These are phyloP conservation scores for Aspergillus leporis DNA, from an alignment of 495 filamentous ascomycete species.

Conservation along the genomic window DNA sequence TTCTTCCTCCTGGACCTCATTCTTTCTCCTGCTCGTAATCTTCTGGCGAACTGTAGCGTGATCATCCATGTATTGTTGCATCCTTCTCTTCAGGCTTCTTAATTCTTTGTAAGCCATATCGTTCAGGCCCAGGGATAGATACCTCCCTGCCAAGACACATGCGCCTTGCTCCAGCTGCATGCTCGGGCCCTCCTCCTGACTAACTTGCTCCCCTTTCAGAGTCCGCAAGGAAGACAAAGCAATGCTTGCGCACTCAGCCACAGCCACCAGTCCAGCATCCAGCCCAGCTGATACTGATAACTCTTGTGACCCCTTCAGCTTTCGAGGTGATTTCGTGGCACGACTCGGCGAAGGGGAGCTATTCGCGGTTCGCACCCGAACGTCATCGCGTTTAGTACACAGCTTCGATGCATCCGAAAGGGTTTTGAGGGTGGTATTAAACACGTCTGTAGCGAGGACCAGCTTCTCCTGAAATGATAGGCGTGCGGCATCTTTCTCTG, in stretches of 20 bases:
- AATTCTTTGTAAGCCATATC: conserved; percentile 79
- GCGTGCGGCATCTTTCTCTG: conserved; percentile 36
- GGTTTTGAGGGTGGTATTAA: conserved; percentile 73
- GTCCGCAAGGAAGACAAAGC: conserved; percentile 70
- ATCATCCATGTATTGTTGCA: conserved; percentile 47
- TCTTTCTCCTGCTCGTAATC: conserved; percentile 13
- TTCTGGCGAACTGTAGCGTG: conserved; percentile 24
- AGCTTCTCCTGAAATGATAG: conserved; percentile 62
- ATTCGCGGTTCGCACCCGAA: conserved; percentile 19
- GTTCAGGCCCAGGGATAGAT: conserved; percentile 71
- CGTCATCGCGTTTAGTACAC: conserved; percentile 17
- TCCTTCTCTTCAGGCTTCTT: conserved; percentile 61
- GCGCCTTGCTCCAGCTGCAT: conserved; percentile 84
- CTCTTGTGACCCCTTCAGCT: conserved; percentile 18
- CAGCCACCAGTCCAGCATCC: conserved; percentile 34
- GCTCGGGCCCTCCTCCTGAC: conserved; percentile 54
- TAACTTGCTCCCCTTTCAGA: conserved; percentile 50
- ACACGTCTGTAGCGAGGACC: conserved; percentile 75
- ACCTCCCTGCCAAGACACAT: conserved; percentile 69
- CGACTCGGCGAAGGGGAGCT: conserved; percentile 53
- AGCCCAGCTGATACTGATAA: conserved; percentile 20
- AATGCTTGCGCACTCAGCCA: conserved; percentile 74
- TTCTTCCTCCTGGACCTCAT: conserved; percentile 29
- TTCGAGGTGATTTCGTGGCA: conserved; percentile 45
- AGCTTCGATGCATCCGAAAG: conserved; percentile 71